Evolutionary conservation across 306 rosid genomes (phyloP).

Genomic region (Morella rubra): DNA sequence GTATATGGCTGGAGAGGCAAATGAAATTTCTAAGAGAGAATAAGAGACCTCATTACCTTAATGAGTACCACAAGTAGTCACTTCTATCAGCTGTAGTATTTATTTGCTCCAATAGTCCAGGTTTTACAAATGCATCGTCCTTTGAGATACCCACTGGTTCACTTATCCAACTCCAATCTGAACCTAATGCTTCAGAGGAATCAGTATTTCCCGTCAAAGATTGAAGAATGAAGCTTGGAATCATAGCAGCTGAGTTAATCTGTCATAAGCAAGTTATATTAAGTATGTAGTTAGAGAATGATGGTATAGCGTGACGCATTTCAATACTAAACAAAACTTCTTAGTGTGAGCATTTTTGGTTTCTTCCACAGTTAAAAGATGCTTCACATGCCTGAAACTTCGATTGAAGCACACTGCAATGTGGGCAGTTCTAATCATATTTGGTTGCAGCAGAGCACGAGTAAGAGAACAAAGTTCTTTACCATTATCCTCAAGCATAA

Average conservation of each 20-base stretch:
- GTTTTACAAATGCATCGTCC: slow-evolving; percentile 58
- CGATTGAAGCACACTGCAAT: neutral
- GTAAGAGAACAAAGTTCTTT: neutral
- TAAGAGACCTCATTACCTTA: slow-evolving; percentile 49
- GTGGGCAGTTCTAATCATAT: neutral
- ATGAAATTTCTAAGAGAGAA: slow-evolving; percentile 1
- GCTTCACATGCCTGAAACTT: neutral
- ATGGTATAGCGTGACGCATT: neutral
- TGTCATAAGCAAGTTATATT: slow-evolving; percentile 33
- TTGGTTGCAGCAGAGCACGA: neutral
- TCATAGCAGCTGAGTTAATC: slow-evolving; percentile 67
- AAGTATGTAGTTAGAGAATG: neutral
- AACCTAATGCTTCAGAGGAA: slow-evolving; percentile 48
- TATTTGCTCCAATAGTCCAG: slow-evolving; percentile 85
- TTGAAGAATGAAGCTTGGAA: slow-evolving; percentile 59
- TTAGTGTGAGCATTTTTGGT: neutral
- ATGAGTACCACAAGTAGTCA: slow-evolving; percentile 91
- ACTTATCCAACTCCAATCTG: slow-evolving; percentile 79
- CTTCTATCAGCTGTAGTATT: slow-evolving; percentile 88
- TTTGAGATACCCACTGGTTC: slow-evolving; percentile 90
- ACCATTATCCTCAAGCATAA: neutral
- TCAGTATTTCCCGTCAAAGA: slow-evolving; percentile 43
- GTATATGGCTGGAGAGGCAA: slow-evolving; percentile 12
- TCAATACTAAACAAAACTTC: neutral
- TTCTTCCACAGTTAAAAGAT: neutral